A percentile compares a stretch with the other conserved stretches of the same genome.
Conservation (phyloP, 345 rosid genomes). For the Eucalyptus pauciflora region DNA sequence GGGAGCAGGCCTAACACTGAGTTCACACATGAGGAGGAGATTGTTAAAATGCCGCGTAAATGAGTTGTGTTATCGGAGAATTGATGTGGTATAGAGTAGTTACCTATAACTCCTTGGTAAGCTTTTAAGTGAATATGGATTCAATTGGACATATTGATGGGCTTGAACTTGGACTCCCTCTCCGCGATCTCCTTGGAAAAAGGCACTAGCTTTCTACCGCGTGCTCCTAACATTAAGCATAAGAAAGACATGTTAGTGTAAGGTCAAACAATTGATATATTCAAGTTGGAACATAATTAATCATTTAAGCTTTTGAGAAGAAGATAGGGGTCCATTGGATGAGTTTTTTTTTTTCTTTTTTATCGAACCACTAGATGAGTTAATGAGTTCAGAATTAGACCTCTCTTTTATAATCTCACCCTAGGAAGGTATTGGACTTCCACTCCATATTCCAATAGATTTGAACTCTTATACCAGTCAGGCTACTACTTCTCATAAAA, state of each 20-base stretch:
- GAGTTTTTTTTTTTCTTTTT: too few relatives aligned
- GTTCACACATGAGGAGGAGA: too few relatives aligned
- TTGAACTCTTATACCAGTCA: background rate
- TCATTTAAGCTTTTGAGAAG: background rate
- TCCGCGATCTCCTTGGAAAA: too few relatives aligned
- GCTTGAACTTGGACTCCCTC: too few relatives aligned
- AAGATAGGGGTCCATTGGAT: background rate
- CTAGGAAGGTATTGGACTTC: background rate
- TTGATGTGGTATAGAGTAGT: too few relatives aligned
- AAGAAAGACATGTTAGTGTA: background rate
- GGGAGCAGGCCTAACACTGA: too few relatives aligned
- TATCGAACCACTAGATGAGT: background rate
- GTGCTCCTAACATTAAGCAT: background rate
- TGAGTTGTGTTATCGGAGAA: too few relatives aligned
- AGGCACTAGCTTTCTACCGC: accelerated
- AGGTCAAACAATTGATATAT: background rate
- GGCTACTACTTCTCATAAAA: background rate
- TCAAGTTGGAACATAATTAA: background rate
- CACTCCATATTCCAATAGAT: background rate
- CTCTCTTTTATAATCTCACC: background rate
- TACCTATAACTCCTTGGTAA: too few relatives aligned
- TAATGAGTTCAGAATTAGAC: background rate
- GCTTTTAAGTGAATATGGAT: too few relatives aligned
- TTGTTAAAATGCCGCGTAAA: too few relatives aligned
- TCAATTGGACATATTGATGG: too few relatives aligned